Percentiles rank a stretch among this genome's conserved stretches.
These are phyloP conservation scores for Chrysoporthe deuterocubensis DNA, from an alignment of 2,329 filamentous ascomycete species.

Conservation along the genomic window DNA sequence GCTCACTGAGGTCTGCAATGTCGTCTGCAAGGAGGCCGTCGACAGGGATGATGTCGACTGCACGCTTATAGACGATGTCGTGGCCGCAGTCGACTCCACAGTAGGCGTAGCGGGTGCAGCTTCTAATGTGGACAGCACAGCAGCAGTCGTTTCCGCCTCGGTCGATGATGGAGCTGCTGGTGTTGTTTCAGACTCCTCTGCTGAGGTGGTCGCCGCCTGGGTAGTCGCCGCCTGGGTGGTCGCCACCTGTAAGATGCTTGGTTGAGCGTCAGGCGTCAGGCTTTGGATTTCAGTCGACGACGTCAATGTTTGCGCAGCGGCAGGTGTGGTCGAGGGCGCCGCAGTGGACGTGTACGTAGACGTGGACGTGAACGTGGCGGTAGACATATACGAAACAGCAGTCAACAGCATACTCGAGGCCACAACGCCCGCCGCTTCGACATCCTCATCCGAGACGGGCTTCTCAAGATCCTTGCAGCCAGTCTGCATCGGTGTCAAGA, in stretches of 20 bases:
- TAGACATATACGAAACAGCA: background rate
- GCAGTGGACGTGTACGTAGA: slow-evolving; percentile 7
- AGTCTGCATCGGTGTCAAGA: slow-evolving; percentile 24
- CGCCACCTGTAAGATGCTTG: background rate
- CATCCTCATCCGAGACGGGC: slow-evolving; percentile 21
- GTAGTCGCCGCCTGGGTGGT: background rate
- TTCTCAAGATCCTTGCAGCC: slow-evolving; percentile 27
- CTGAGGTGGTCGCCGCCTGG: background rate
- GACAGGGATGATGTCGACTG: background rate
- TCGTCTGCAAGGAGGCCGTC: background rate
- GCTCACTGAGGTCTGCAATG: background rate
- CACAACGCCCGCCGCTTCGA: slow-evolving; percentile 15
- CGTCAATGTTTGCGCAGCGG: background rate
- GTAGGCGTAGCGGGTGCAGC: background rate
- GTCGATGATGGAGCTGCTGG: slow-evolving; percentile 1
- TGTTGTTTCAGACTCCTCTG: slow-evolving; percentile 3
- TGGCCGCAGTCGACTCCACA: background rate
- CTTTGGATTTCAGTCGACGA: slow-evolving; percentile 2
- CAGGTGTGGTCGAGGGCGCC: background rate
- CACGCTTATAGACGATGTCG: background rate
- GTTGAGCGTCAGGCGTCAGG: background rate
- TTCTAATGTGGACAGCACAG: slow-evolving; percentile 10
- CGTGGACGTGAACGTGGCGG: background rate
- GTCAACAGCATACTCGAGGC: slow-evolving; percentile 10
- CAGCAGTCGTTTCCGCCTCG: background rate